These are phyloP conservation scores for Microsporum audouinii DNA, from an alignment of 2,329 filamentous ascomycete genomes.

Conservation along the genomic window DNA sequence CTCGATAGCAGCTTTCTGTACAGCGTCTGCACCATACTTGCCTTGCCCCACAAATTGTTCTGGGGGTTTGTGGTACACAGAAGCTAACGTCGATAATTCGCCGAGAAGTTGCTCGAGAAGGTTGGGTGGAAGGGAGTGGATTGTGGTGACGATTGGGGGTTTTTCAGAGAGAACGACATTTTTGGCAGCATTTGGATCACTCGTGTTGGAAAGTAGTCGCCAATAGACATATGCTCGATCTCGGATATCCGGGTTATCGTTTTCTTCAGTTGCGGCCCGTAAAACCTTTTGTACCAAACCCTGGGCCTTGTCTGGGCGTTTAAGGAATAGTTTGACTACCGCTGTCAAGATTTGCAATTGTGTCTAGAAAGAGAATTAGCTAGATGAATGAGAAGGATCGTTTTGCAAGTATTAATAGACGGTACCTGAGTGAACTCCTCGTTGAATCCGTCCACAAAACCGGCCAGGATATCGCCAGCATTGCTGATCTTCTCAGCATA, in stretches of 20 bases:
- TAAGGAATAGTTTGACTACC: constrained; percentile 93
- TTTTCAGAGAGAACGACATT: constrained; percentile 88
- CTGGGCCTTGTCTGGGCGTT: constrained; percentile 88
- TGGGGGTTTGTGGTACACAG: constrained; percentile 95
- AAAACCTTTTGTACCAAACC: constrained; percentile 87
- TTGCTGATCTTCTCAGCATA: constrained; percentile 99
- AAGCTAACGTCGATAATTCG: constrained; percentile 88
- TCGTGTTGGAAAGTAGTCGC: constrained; percentile 70
- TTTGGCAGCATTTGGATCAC: constrained; percentile 83
- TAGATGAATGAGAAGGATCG: neutral
- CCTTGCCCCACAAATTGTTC: constrained; percentile 97
- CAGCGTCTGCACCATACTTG: constrained; percentile 81
- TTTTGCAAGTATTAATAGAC: neutral
- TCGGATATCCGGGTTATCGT: constrained; percentile 93
- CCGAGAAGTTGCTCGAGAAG: constrained; percentile 81
- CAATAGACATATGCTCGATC: constrained; percentile 98
- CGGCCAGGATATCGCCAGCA: constrained; percentile 82
- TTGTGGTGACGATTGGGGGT: constrained; percentile 86
- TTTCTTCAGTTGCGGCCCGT: constrained; percentile 82
- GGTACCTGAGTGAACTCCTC: constrained; percentile 90
- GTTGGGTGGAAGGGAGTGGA: constrained; percentile 71
- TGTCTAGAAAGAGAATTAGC: constrained; percentile 45
- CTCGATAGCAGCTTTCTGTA: constrained; percentile 91
- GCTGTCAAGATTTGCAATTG: constrained; percentile 95
- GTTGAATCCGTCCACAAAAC: constrained; percentile 87